phyloP scores from a whole-genome alignment of 1,284 basidiomycete genomes.

The Puccinia coronata region DNA sequence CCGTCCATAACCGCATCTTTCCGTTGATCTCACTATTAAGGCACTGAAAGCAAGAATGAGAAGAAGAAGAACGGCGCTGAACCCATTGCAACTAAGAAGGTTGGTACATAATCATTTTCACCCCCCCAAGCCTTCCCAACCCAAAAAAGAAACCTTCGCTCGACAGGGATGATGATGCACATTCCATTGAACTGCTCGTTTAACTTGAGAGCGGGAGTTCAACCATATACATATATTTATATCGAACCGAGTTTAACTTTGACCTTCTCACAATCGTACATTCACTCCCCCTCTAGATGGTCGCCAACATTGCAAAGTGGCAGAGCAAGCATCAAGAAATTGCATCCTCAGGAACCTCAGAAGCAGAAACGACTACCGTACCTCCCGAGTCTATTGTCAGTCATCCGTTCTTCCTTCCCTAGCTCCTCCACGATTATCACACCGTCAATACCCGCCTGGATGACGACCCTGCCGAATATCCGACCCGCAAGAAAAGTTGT shows the following conservation, averaged over 20 bases:
- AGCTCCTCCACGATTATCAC: not conserved
- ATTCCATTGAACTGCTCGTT: not conserved
- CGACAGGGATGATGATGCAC: constrained; percentile 17
- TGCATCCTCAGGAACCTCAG: constrained; percentile 51
- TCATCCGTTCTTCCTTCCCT: constrained; percentile 5
- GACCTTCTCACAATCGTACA: constrained; percentile 5
- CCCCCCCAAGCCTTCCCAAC: not conserved
- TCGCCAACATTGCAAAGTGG: constrained; percentile 78
- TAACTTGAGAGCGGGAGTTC: not conserved
- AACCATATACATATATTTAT: not conserved
- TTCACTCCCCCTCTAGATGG: constrained; percentile 65
- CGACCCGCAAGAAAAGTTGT: too few species aligned
- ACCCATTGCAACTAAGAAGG: constrained; percentile 84
- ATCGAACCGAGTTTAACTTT: not conserved
- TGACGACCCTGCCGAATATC: too few species aligned
- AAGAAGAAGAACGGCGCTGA: constrained; percentile 73
- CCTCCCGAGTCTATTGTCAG: constrained; percentile 71
- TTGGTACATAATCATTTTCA: constrained; percentile 59
- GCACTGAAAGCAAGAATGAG: constrained; percentile 33
- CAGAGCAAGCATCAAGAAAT: constrained; percentile 50
- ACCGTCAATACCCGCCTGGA: too few species aligned
- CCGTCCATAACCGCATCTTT: constrained; percentile 2
- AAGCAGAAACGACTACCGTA: constrained; percentile 57
- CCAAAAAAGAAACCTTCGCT: not conserved
- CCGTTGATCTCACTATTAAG: constrained; percentile 17